phyloP scores from a whole-genome alignment of 2,329 filamentous ascomycete genomes.

The Pseudogymnoascus pannorum region DNA sequence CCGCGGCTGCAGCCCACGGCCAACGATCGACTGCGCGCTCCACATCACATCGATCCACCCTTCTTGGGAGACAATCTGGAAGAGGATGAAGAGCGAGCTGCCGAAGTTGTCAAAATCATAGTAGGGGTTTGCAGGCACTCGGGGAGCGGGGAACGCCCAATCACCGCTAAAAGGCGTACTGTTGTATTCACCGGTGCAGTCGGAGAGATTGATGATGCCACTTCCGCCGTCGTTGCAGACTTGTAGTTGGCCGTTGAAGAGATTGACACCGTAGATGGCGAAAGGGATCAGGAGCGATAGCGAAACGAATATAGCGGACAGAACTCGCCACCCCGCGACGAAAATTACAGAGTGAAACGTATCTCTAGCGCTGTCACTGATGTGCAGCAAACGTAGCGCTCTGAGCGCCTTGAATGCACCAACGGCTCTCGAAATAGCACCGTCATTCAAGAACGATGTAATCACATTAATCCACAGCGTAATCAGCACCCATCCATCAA shows the following conservation, averaged over 20 bases:
- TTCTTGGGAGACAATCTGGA: conserved; percentile 97
- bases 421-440: conserved; percentile 79
- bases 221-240: conserved; percentile 67
- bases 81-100: conserved; percentile 89
- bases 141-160: conserved; percentile 79
- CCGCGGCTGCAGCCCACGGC: conserved; percentile 64
- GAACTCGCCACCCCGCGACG: conserved; percentile 86
- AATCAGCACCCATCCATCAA: conserved; percentile 83
- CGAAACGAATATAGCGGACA: conserved; percentile 78
- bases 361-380: conserved; percentile 90
- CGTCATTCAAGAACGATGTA: conserved; percentile 73
- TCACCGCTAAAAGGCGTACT: conserved; percentile 63
- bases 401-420: conserved; percentile 95
- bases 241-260: conserved; percentile 79
- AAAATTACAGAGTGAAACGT: conserved; percentile 97
- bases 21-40: conserved; percentile 73
- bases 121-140: conserved; percentile 71
- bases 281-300: conserved; percentile 92
- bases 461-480: conserved; percentile 94
- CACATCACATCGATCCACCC: conserved; percentile 95
- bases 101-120: conserved; percentile 94
- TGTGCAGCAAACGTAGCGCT: conserved; percentile 83
- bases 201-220: conserved; percentile 50
- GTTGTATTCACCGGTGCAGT: conserved; percentile 79
- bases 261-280: conserved; percentile 87